These are phyloP conservation scores for Suillus luteus DNA, from an alignment of 768 basidiomycete species.

Conservation along the genomic window DNA sequence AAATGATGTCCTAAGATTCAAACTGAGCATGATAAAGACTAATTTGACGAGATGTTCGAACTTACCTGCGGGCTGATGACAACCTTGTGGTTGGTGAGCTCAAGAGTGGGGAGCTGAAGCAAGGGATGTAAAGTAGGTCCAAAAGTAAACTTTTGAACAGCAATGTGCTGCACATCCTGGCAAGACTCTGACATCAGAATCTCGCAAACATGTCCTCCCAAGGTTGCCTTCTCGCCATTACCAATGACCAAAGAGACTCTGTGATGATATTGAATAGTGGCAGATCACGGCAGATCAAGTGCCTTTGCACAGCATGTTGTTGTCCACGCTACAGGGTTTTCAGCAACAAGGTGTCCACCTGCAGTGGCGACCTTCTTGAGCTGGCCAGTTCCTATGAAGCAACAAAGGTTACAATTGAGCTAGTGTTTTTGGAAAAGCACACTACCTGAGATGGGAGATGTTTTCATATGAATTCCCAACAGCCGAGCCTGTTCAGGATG, in stretches of 20 bases:
- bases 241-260: neutral
- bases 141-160: neutral
- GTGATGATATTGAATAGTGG: neutral
- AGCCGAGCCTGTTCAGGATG: conserved; percentile 11
- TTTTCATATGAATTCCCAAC: neutral
- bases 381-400: neutral
- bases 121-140: neutral
- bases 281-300: neutral
- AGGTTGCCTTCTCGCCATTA: neutral
- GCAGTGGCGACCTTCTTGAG: neutral
- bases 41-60: neutral
- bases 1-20: too few relatives aligned
- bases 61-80: conserved; percentile 6
- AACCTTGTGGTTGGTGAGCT: conserved; percentile 7
- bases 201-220: neutral
- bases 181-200: neutral
- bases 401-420: neutral
- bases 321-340: neutral
- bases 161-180: neutral
- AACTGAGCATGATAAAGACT: too few relatives aligned
- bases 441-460: neutral
- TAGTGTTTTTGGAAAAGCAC: too few relatives aligned
- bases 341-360: neutral
- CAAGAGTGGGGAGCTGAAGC: conserved; percentile 1
- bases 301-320: neutral